A percentile compares a stretch with the other conserved stretches of the same genome.
These are phyloP conservation scores for Colletotrichum endophyticum DNA, from an alignment of 2,329 filamentous ascomycete species.

Conservation along the genomic window DNA sequence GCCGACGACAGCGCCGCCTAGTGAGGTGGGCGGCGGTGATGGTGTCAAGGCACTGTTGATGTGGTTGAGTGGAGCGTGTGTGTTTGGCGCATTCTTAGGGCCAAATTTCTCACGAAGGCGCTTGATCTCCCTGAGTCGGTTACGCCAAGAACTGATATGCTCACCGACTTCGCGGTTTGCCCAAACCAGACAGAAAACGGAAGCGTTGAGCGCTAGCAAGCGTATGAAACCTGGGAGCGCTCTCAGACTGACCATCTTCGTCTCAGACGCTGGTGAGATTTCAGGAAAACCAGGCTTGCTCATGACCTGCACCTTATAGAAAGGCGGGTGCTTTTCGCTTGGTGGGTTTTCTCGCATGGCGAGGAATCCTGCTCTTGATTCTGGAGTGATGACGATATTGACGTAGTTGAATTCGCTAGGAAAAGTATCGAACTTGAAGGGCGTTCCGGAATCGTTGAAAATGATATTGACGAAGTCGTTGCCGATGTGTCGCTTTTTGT, in stretches of 20 bases:
- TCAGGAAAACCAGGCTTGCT: slow-evolving; percentile 89
- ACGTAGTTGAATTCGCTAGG: slow-evolving; percentile 96
- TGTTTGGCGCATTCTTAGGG: slow-evolving; percentile 44
- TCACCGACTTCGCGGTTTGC: slow-evolving; percentile 77
- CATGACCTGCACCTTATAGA: slow-evolving; percentile 90
- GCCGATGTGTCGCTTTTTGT: slow-evolving; percentile 94
- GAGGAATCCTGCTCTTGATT: slow-evolving; percentile 78
- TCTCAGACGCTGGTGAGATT: slow-evolving; percentile 86
- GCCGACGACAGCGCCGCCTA: slow-evolving; percentile 32
- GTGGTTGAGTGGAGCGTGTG: slow-evolving; percentile 24
- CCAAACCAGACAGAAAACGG: slow-evolving; percentile 94
- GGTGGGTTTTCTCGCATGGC: slow-evolving; percentile 57
- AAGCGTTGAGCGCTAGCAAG: slow-evolving; percentile 89
- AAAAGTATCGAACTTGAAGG: slow-evolving; percentile 90
- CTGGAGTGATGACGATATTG: slow-evolving; percentile 93
- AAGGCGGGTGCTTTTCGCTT: slow-evolving; percentile 51
- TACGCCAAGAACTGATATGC: slow-evolving; percentile 88
- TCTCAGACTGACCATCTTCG: slow-evolving; percentile 85
- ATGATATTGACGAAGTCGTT: slow-evolving; percentile 99
- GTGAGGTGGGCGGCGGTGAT: slow-evolving; percentile 33
- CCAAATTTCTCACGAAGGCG: slow-evolving; percentile 75
- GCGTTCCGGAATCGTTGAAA: slow-evolving; percentile 93
- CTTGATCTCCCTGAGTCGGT: slow-evolving; percentile 83
- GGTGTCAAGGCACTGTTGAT: slow-evolving; percentile 29
- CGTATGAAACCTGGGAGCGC: slow-evolving; percentile 87